Base-by-base conservation (phyloP, 2,329 filamentous ascomycete genomes). In the Arthroderma sp. region DNA sequence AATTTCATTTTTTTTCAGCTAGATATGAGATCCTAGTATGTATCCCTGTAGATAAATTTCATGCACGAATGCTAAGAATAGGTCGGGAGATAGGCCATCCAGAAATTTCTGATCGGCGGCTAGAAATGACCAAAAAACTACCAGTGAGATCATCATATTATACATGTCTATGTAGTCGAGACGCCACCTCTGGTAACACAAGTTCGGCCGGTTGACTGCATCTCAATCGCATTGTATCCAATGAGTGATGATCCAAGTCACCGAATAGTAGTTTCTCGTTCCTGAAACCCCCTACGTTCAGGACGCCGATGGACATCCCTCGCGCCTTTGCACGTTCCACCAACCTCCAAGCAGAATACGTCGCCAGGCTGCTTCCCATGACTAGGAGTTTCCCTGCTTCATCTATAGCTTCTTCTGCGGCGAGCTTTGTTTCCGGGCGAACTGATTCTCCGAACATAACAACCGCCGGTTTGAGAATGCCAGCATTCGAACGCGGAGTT, bases 391-490 rank as follows among this genome's bases (percentile, higher is more conserved):
- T 77, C 4, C 78, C 79, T 1, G 86, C 83, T 29, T 74, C 73
- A 56, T 95, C 85, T 41, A 96, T 78, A 8, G 83, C 83, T 29
- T 77, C 67, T 58, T 96, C 88, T 1, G 88, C 89, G 0, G 78
- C 79, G 1, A 68, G 62, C 61, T 93, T 95, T 32, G 88, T 80
- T 1, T 66, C 56, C 1, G 66, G 63, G 0, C 76, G 70, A 41
- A 96, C 94, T 48, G 78, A 88, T 64, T 96, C 91, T 10, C 91
- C 91, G 61, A 96, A 96, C 86, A 96, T 95, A 55, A 88, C 80
- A 2, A 98, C 88, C 1, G 85, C 85, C 3, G 91, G 91, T 59
- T 96, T 96, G 45, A 98, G 63, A 33, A 96, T 78, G 2, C 89
- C 91, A 0, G 79, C 85, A 2, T 74, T 78, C 53, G 78, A 80